Evolutionary conservation across 305 asterid genomes (phyloP), one percentile per base, ranked within the genome.

Genomic region (Nicotiana rustica): DNA sequence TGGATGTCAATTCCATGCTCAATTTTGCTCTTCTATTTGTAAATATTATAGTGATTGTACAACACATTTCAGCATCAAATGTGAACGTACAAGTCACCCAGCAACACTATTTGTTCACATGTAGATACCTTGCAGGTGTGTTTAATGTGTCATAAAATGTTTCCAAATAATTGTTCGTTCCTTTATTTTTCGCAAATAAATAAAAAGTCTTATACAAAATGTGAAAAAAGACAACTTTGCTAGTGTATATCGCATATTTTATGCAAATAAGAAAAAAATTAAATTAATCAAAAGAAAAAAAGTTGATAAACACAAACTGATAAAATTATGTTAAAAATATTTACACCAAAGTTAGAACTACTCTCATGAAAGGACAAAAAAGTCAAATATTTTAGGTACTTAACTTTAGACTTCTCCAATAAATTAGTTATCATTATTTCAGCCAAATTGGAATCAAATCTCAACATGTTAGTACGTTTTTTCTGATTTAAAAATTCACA

Each of bases 371-470:
- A 33, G 36, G 4, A 4, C 3, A 4, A 33, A 33, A 6, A 61
- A 62, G 79, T 73, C 79, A 73, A 49, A 73, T 73, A 6, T 44
- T 21, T 73, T 73, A 73, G 79, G 79, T 29, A 49, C 8, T 14
- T 25, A 70, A 19, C 69, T 64, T 64, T 47, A 47, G 79, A 73
- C 62, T 73, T 47, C 2, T 25, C 4, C 21, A 49, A 71, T 61
- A 73, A 14, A 73, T 73, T 73, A 73, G 21, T 73, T 49, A 31
- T 6, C 4, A 13, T 73, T 47, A 21, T 71, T 71, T 25, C 25
- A 49, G 49, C 49, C 29, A 49, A 14, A 71, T 6, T 73, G 18
- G 4, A 49, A 33, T 33, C 36, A 33, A 10, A 49, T 25, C 18
- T 36, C 8, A 49, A 73, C 64, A 25, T 21, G 5, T 14, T 67